Conservation (phyloP, 768 basidiomycete genomes). For the Leucosporidium scottii region DNA sequence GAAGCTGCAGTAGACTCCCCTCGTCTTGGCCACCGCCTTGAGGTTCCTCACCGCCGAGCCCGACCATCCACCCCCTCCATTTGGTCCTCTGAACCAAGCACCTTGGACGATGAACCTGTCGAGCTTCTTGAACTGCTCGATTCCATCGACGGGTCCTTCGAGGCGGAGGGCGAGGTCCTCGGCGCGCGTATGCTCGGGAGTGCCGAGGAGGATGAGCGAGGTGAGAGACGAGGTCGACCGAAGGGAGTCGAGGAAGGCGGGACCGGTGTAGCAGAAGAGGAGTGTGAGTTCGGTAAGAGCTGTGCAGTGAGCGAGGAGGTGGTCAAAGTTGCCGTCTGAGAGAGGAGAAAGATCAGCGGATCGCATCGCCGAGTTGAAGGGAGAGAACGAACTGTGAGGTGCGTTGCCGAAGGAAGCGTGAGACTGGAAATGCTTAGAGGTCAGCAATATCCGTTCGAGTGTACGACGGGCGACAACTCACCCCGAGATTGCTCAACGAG, state of each 20-base stretch:
- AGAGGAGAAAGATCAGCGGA: background rate
- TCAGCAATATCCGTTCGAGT: background rate
- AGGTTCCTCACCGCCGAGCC: no score
- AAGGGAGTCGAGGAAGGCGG: constrained; percentile 9
- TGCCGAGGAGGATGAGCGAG: constrained; percentile 10
- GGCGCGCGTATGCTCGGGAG: constrained; percentile 6
- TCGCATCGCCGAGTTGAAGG: no score
- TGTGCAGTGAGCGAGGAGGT: constrained; percentile 9
- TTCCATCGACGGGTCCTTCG: background rate
- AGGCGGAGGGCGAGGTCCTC: constrained; percentile 4
- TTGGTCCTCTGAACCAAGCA: no score
- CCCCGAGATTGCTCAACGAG: no score
- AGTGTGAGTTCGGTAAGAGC: background rate
- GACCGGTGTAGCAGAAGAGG: constrained; percentile 3
- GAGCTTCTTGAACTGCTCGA: background rate
- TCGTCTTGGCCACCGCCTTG: no score
- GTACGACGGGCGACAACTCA: no score
- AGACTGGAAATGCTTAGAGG: background rate
- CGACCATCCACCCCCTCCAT: no score
- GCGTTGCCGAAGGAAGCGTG: background rate
- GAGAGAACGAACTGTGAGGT: constrained; percentile 7
- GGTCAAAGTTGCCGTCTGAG: constrained; percentile 13
- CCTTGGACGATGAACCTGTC: constrained; percentile 1
- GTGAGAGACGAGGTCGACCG: background rate
- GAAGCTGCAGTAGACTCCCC: no score